A percentile compares a stretch with the other conserved stretches of the same genome.
These are phyloP conservation scores for Haberlea rhodopensis DNA, from an alignment of 257 asterid species.

Conservation along the genomic window DNA sequence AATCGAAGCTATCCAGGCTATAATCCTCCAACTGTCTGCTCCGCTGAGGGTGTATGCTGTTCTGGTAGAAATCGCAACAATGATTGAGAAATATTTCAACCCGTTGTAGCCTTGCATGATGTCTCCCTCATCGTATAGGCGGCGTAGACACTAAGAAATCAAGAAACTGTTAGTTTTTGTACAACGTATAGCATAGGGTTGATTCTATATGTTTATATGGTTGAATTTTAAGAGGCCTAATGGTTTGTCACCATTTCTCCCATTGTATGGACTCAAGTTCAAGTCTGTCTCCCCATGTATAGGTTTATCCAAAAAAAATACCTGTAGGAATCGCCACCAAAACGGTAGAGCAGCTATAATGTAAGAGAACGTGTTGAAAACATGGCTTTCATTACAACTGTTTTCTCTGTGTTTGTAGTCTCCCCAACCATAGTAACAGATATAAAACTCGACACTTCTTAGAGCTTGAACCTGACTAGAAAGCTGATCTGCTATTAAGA, in stretches of 20 bases:
- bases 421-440: slow-evolving; percentile 66
- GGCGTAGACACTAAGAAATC: slow-evolving; percentile 44
- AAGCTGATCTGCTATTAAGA: slow-evolving; percentile 53
- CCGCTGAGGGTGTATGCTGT: slow-evolving; percentile 39
- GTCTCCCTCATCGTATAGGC: slow-evolving; percentile 54
- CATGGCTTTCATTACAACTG: slow-evolving; percentile 35
- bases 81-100: slow-evolving; percentile 42
- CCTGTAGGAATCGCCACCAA: slow-evolving; percentile 54
- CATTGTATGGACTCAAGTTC: no score
- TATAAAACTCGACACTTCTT: slow-evolving; percentile 54
- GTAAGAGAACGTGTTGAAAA: slow-evolving; percentile 44
- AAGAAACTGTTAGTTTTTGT: not conserved
- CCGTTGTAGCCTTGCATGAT: slow-evolving; percentile 49
- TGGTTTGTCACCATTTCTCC: no score
- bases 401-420: slow-evolving; percentile 43
- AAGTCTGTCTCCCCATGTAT: no score
- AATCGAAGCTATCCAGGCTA: slow-evolving; percentile 41
- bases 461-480: slow-evolving; percentile 68
- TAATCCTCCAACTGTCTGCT: slow-evolving; percentile 33
- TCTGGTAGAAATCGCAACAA: slow-evolving; percentile 48
- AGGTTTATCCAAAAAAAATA: no score
- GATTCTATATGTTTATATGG: no score
- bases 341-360: slow-evolving; percentile 49
- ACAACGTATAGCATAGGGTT: not conserved
- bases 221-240: no score